A percentile compares a stretch with the other conserved stretches of the same genome.
These are phyloP conservation scores for Chytridium lagenaria DNA, from an alignment of 371 early-diverging fungal genomes.

Conservation along the genomic window DNA sequence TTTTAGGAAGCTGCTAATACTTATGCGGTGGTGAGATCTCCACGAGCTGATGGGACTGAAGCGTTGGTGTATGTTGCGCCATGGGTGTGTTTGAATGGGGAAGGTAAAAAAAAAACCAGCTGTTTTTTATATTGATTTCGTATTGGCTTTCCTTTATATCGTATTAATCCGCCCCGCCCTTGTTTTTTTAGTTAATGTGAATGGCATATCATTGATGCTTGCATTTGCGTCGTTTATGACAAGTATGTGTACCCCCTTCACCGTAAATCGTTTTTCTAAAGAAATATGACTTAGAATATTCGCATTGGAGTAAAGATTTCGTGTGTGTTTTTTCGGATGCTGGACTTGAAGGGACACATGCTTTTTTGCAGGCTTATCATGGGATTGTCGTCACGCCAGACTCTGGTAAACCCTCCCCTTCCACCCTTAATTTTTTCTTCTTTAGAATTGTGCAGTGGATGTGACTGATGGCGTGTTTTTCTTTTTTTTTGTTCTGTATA, in stretches of 20 bases:
- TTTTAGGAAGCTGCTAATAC: conserved; percentile 62
- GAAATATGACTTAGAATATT: conserved; percentile 69
- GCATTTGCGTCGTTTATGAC: conserved; percentile 78
- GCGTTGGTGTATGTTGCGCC: conserved; percentile 83
- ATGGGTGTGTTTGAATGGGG: conserved; percentile 63
- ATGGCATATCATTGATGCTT: conserved; percentile 76
- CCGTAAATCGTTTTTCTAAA: background rate
- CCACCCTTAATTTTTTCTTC: conserved; percentile 17
- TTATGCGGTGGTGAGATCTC: conserved; percentile 85
- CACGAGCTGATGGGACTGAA: conserved; percentile 90
- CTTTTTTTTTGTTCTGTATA: conserved; percentile 1
- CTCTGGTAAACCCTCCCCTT: conserved; percentile 10
- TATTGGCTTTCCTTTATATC: background rate
- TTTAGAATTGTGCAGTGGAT: too few species aligned
- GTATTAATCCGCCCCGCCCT: background rate
- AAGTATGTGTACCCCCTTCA: conserved; percentile 54
- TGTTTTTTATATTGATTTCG: background rate
- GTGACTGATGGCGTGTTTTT: too few species aligned
- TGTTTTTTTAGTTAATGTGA: conserved; percentile 65
- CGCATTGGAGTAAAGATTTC: conserved; percentile 92
- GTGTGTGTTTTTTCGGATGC: conserved; percentile 84
- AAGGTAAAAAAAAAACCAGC: conserved; percentile 30
- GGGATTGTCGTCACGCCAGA: conserved; percentile 50
- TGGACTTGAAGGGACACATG: conserved; percentile 74
- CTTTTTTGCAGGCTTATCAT: conserved; percentile 94